Evolutionary conservation across 2,329 filamentous ascomycete genomes (phyloP), one percentile per base, ranked within the genome.

Genomic region (Alternaria brassicae): DNA sequence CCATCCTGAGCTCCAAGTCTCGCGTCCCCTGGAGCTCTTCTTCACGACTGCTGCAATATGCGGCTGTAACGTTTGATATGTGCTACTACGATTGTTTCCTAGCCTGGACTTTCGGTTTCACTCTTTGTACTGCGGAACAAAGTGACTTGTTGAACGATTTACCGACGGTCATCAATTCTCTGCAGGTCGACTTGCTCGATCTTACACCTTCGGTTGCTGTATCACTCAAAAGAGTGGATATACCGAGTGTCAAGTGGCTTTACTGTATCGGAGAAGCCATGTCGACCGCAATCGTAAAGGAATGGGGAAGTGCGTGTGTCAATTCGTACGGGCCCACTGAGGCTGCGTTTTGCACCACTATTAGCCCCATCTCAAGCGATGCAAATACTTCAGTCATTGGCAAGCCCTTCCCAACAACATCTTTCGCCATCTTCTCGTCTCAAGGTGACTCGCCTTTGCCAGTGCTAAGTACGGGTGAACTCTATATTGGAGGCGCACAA

Each of bases 51-150:
- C 62, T 81, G 10, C 79, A 81, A 58, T 81, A 80, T 58, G 80
- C 80, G 30, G 79, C 78, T 10, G 73, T 70, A 4, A 79, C 77
- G 8, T 81, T 80, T 56, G 80, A 81, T 57, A 81, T 81, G 80
- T 81, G 79, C 58, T 81, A 81, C 60, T 81, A 80, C 53, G 80
- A 81, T 61, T 81, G 79, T 67, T 81, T 81, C 60, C 69, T 81
- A 51, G 78, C 79, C 10, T 81, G 79, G 79, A 74, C 73, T 9
- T 76, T 79, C 53, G 80, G 80, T 1, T 80, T 81, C 58, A 76
- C 78, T 21, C 70, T 81, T 30, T 80, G 79, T 60, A 75, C 78
- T 12, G 75, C 78, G 21, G 73, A 76, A 15, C 78, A 78, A 56
- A 63, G 64, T 6, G 54, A 65, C 21, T 75, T 81, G 70, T 70